Conservation (phyloP, 73 alveolate species). For the Symbiodinium pilosum region DNA sequence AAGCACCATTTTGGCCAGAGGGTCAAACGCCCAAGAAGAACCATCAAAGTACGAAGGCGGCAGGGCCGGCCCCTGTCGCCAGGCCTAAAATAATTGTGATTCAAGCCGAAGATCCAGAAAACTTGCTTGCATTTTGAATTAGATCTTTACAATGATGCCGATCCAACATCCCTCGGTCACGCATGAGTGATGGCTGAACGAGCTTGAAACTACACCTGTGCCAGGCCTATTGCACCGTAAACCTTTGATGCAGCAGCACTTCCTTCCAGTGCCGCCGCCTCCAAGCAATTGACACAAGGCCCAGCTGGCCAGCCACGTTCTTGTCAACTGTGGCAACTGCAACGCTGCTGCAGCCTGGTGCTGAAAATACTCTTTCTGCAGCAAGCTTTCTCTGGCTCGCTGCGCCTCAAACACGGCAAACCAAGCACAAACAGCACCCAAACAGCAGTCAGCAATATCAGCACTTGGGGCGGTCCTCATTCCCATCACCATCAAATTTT, state of each 20-base stretch:
- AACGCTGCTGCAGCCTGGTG: background rate
- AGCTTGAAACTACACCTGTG: no score
- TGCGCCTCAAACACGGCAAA: background rate
- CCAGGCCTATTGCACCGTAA: background rate
- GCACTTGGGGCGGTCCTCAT: background rate
- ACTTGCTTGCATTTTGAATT: no score
- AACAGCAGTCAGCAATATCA: no score
- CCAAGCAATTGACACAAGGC: background rate
- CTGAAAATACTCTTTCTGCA: conserved; percentile 28
- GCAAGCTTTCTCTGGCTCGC: conserved; percentile 63
- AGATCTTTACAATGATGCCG: no score
- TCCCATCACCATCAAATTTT: conserved; percentile 66
- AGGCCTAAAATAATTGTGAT: no score
- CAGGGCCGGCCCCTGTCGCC: no score
- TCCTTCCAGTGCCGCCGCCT: background rate
- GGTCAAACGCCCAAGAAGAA: no score
- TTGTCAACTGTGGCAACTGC: background rate
- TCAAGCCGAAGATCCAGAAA: no score
- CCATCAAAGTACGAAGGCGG: no score
- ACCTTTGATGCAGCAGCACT: background rate
- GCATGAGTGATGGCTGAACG: no score
- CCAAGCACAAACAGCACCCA: background rate
- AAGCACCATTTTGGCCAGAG: no score
- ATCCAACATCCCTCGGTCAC: no score
- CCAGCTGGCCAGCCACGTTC: background rate